Evolutionary conservation across 805 yeast species (phyloP).

Genomic region (Saturnispora besseyi): DNA sequence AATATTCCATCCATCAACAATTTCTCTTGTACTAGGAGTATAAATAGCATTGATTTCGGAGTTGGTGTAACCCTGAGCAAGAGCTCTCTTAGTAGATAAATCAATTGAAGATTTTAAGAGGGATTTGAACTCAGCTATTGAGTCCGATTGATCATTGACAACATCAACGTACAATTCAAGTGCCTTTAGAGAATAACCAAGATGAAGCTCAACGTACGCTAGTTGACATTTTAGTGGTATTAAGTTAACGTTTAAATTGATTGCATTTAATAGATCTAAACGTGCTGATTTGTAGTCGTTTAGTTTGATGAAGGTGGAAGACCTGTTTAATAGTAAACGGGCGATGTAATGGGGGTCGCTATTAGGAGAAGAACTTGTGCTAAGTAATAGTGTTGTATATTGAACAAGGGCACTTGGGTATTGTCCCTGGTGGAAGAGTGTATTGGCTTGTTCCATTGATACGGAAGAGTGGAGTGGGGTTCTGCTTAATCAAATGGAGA

Average conservation of each 20-base stretch:
- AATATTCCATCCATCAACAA: neutral
- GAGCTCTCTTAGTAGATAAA: neutral
- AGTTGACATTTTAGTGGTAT: neutral
- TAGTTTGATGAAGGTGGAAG: neutral
- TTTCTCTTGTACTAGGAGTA: neutral
- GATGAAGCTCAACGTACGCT: neutral
- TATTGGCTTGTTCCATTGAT: neutral
- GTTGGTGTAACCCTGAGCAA: slow-evolving; percentile 1
- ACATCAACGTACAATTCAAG: neutral
- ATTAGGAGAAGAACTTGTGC: neutral
- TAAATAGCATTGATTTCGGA: neutral
- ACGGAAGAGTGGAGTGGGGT: neutral
- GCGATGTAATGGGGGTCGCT: neutral
- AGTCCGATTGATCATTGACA: neutral
- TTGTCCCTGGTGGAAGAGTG: neutral
- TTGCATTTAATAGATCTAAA: neutral
- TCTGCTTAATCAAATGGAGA: too few relatives aligned
- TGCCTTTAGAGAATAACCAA: slow-evolving; percentile 1
- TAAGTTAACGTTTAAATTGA: neutral
- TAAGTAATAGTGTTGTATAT: neutral
- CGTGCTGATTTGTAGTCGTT: slow-evolving; percentile 3
- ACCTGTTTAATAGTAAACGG: neutral
- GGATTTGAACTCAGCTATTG: neutral
- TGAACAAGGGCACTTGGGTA: neutral
- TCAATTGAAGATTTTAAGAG: neutral